phyloP scores from a whole-genome alignment of 2,329 filamentous ascomycete species.

The Aspergillus niger region DNA sequence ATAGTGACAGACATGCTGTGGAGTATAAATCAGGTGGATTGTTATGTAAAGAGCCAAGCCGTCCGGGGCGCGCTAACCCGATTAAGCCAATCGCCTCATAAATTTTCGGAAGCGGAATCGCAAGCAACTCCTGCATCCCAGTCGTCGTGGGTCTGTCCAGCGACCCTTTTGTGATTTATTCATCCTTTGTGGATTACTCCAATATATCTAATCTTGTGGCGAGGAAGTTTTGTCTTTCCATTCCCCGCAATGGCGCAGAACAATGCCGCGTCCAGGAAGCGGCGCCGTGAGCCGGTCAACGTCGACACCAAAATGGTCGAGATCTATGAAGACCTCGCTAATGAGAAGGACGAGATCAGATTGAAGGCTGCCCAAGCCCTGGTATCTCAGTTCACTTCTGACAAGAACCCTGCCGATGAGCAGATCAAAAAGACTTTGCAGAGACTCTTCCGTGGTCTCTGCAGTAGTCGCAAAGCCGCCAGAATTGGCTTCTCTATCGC shows the following conservation, averaged over 20 bases:
- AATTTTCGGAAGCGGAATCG: slow-evolving; percentile 23
- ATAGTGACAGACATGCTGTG: too few species aligned
- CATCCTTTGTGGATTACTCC: neutral
- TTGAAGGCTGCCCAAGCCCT: slow-evolving; percentile 49
- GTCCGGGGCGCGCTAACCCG: slow-evolving; percentile 25
- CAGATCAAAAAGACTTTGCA: slow-evolving; percentile 49
- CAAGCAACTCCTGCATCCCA: slow-evolving; percentile 8
- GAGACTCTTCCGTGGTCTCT: slow-evolving; percentile 80
- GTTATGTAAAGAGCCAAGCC: too few species aligned
- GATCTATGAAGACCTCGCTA: slow-evolving; percentile 53
- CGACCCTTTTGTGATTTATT: neutral
- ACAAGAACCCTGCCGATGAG: slow-evolving; percentile 43
- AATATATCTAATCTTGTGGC: neutral
- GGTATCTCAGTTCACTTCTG: slow-evolving; percentile 47
- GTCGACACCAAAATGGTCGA: slow-evolving; percentile 50
- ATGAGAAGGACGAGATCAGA: slow-evolving; percentile 49
- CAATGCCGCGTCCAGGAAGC: slow-evolving; percentile 35
- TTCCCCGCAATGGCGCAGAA: slow-evolving; percentile 32
- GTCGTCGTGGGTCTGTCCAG: slow-evolving; percentile 1
- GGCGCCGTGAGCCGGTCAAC: slow-evolving; percentile 44
- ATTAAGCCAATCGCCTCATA: slow-evolving; percentile 18
- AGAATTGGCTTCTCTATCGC: slow-evolving; percentile 88
- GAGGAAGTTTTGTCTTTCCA: neutral
- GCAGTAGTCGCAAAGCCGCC: slow-evolving; percentile 85
- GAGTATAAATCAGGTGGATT: too few species aligned